Evolutionary conservation across 176 grass and related monocot species (phyloP), one percentile per base, ranked within the genome.

Genomic region (Eremochloa ophiuroides): DNA sequence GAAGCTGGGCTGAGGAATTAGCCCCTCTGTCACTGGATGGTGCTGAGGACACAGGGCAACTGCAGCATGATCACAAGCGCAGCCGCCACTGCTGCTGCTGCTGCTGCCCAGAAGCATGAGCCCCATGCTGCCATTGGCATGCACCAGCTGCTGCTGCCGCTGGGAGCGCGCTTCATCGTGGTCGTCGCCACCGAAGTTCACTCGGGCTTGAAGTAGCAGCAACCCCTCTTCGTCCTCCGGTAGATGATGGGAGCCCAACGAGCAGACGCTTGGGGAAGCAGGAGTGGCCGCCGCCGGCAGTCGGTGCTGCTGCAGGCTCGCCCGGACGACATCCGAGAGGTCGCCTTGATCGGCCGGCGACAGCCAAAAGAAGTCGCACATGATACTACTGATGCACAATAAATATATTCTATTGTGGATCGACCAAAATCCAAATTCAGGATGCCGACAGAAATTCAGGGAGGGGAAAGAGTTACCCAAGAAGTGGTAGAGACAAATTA

Each of bases 291-390:
- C 10, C 2, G 30, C 4, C n/a, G 44, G 44, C 30, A 7, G 70
- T 25, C 27, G 40, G 7, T 27, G 76, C 17, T 28, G 46, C 46
- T 80, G 82, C 46, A 89, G 77, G 64, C 87, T 85, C 14, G 86
- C 76, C 2, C 89, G 71, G 12, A 97, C 87, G 3, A 94, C 60
- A 29, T 94, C 92, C 0, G 86, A 94, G 76, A 94, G 92, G 41
- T 91, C 92, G 71, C 92, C 92, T 86, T 91, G 88, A 10, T 91
- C 93, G 67, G 75, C 76, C 58, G 81, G 64, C 53, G 85, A 87
- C 65, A 61, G 50, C 95, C 92, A 98, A 46, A 94, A 98, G 59
- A 81, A 89, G 89, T 98, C 95, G 25, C 95, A 86, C 95, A 94
- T 94, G 83, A 50, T 26, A n/a, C 5, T 53, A 12, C 43, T 46